A percentile compares a stretch with the other conserved stretches of the same genome.
Conservation (phyloP, 441 rosid genomes). For the Eruca vesicaria region DNA sequence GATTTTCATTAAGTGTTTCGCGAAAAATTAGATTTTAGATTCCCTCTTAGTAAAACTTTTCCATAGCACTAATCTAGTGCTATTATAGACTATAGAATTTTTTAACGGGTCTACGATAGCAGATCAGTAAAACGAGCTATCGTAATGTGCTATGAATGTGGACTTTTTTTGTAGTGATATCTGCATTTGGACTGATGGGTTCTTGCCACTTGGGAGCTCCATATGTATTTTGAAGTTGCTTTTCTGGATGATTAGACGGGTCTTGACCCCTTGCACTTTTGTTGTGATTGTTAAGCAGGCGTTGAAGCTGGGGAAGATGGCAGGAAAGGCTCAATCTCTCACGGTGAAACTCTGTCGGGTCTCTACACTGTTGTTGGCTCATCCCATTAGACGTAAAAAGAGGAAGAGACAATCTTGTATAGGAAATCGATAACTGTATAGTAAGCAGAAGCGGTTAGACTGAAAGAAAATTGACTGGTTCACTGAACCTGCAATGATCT, state of each 20-base stretch:
- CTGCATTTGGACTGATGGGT: no score
- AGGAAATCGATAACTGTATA: neutral
- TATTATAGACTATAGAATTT: no score
- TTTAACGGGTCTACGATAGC: neutral
- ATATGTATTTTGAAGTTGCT: no score
- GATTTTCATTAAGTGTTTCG: neutral
- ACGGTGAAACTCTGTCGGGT: conserved; percentile 87
- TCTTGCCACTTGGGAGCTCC: no score
- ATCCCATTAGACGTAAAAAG: conserved; percentile 54
- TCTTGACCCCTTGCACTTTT: conserved; percentile 74
- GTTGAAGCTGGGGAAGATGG: conserved; percentile 42
- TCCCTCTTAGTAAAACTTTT: neutral
- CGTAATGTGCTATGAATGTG: neutral
- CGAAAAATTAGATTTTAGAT: neutral
- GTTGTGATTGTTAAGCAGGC: conserved; percentile 44
- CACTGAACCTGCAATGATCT: conserved; percentile 72
- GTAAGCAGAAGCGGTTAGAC: neutral
- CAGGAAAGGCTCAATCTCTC: conserved; percentile 80
- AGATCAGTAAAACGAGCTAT: neutral
- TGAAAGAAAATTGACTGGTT: neutral
- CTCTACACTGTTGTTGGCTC: conserved; percentile 66
- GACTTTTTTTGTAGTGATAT: neutral
- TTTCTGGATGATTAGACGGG: conserved; percentile 37
- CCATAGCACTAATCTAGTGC: neutral
- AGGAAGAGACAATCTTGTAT: neutral